Evolutionary conservation across 139 green algal species (phyloP), one percentile per base, ranked within the genome.

Genomic region (Haematococcus lacustris): DNA sequence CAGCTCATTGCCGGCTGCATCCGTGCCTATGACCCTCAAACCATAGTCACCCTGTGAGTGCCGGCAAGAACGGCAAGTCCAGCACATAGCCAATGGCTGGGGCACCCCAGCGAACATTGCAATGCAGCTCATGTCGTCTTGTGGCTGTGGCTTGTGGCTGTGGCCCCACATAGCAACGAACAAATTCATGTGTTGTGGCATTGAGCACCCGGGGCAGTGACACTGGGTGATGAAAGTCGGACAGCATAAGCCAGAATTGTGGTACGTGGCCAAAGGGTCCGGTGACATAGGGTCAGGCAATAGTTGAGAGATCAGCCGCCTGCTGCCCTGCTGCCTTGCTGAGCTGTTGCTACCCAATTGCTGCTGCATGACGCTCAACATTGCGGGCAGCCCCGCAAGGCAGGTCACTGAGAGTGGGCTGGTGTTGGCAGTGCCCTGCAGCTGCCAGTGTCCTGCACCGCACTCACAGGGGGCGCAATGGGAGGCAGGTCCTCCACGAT

Each of bases 381-480:
- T n/a, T n/a, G n/a, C n/a, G 13, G 30, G 50, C 68, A 38, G n/a
- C 38, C n/a, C 7, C 33, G 62, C 28, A n/a, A 21, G 3, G 28
- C 3, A 59, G n/a, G 9, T n/a, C n/a, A n/a, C n/a, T n/a, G n/a
- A n/a, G 21, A 32, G 25, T 51, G n/a, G 9, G 33, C 9, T 65
- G 13, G 30, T 66, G 5, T 17, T 25, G 40, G 43, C 68, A 75
- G 4, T 7, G 1, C 34, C 70, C 23, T 7, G 37, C 38, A 57
- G n/a, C n/a, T n/a, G n/a, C n/a, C n/a, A n/a, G n/a, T n/a, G n/a
- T n/a, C n/a, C n/a, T n/a, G n/a, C n/a, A n/a, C n/a, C n/a, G 30
- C 38, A 64, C 69, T 66, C 28, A 85, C 83, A 43, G 83, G 83
- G 0, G 83, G 83, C 9, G 83, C 83, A 40, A 88, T 88, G 5